Evolutionary conservation across 495 filamentous ascomycete species (phyloP).

Genomic region (Gamarada debralockiae): DNA sequence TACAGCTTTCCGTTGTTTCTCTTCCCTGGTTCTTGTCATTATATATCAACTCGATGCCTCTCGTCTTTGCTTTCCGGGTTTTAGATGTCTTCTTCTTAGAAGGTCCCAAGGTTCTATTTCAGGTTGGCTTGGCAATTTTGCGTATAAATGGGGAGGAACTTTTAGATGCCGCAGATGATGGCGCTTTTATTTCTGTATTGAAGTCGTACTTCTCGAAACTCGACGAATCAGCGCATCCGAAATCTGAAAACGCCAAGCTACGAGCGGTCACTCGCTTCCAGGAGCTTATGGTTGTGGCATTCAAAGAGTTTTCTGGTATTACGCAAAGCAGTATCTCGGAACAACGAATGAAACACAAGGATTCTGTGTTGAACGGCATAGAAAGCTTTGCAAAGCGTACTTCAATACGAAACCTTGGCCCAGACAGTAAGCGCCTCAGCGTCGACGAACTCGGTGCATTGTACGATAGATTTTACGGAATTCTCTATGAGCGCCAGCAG

Average conservation of each 20-base stretch:
- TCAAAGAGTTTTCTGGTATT: slow-evolving; percentile 94
- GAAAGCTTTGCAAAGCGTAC: slow-evolving; percentile 97
- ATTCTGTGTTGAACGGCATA: slow-evolving; percentile 86
- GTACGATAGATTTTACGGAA: slow-evolving; percentile 89
- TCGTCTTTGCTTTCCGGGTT: slow-evolving; percentile 95
- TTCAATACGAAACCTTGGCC: slow-evolving; percentile 90
- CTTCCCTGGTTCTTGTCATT: slow-evolving; percentile 97
- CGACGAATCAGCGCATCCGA: slow-evolving; percentile 93
- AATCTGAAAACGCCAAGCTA: slow-evolving; percentile 88
- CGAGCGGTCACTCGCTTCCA: slow-evolving; percentile 93
- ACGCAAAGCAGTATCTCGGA: slow-evolving; percentile 90
- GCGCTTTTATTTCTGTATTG: slow-evolving; percentile 91
- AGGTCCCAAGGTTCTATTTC: slow-evolving; percentile 95
- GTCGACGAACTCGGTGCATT: slow-evolving; percentile 80
- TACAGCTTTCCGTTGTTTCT: slow-evolving; percentile 97
- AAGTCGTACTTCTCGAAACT: slow-evolving; percentile 92
- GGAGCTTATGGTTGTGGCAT: slow-evolving; percentile 97
- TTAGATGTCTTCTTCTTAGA: slow-evolving; percentile 98
- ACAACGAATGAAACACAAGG: slow-evolving; percentile 86
- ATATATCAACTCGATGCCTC: slow-evolving; percentile 98
- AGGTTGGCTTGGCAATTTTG: slow-evolving; percentile 91
- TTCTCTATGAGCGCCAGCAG: slow-evolving; percentile 87
- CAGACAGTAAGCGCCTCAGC: slow-evolving; percentile 86
- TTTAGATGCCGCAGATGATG: slow-evolving; percentile 92
- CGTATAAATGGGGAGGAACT: slow-evolving; percentile 98